Evolutionary conservation across 352 stramenopile genomes (phyloP).

Genomic region (Phytophthora europaea): DNA sequence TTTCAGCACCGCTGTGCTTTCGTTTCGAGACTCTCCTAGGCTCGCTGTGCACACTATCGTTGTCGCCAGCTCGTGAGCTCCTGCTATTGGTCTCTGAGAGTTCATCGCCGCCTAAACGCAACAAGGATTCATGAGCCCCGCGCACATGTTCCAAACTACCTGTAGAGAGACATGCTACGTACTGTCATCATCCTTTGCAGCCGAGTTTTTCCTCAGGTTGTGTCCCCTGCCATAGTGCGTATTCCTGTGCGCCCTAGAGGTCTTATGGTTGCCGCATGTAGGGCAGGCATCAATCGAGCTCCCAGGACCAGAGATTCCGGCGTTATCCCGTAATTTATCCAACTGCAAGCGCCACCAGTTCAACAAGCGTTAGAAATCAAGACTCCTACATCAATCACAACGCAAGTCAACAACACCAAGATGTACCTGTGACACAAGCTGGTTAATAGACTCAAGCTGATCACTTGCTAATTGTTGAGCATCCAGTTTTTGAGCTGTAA

Average conservation of each 20-base stretch:
- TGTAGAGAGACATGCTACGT: conserved; percentile 9
- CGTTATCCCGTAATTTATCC: conserved; percentile 71
- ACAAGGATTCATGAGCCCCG: conserved; percentile 22
- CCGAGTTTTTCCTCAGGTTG: conserved; percentile 36
- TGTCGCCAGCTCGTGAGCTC: conserved; percentile 32
- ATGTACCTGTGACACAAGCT: conserved; percentile 75
- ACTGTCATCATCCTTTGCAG: conserved; percentile 46
- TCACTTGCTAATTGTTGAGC: conserved; percentile 81
- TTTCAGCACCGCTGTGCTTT: conserved; percentile 41
- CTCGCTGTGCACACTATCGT: conserved; percentile 43
- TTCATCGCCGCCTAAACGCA: conserved; percentile 30
- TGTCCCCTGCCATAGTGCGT: conserved; percentile 17
- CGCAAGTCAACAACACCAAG: neutral
- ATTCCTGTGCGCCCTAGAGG: conserved; percentile 32
- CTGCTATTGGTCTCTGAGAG: conserved; percentile 39
- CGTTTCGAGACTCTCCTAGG: conserved; percentile 23
- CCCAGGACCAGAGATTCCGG: conserved; percentile 18
- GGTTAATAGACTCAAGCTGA: conserved; percentile 86
- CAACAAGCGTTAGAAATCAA: conserved; percentile 11
- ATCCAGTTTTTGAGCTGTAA: conserved; percentile 76
- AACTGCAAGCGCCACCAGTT: conserved; percentile 39
- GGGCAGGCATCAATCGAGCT: conserved; percentile 33
- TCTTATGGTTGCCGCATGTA: conserved; percentile 42
- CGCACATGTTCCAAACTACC: neutral
- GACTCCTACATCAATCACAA: neutral